Evolutionary conservation across 495 filamentous ascomycete genomes (phyloP).

Genomic region (Usnea hakonensis): DNA sequence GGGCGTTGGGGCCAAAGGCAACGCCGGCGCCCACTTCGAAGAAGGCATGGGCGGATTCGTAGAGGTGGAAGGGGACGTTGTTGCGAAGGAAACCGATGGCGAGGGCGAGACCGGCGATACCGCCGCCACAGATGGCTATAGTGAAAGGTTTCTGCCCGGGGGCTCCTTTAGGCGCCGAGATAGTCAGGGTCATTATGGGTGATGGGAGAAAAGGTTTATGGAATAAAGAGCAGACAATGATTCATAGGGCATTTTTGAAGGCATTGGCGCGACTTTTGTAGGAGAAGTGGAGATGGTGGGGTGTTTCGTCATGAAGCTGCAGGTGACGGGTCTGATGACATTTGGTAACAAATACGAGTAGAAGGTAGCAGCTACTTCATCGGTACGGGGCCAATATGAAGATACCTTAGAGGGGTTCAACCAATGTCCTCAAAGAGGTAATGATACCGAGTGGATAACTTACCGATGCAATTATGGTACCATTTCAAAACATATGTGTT

Average conservation of each 20-base stretch:
- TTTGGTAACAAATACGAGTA: too few species aligned
- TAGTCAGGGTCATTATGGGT: not conserved
- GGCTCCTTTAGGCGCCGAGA: not conserved
- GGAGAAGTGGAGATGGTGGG: too few species aligned
- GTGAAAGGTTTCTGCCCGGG: slow-evolving; percentile 27
- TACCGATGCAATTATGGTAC: too few species aligned
- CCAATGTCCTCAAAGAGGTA: too few species aligned
- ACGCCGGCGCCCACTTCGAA: slow-evolving; percentile 57
- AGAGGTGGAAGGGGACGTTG: slow-evolving; percentile 41
- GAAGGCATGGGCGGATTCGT: slow-evolving; percentile 44
- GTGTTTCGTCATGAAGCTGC: too few species aligned
- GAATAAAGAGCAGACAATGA: not conserved
- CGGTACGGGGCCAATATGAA: too few species aligned
- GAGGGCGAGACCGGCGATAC: slow-evolving; percentile 33
- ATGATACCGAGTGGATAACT: too few species aligned
- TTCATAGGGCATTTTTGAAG: not conserved
- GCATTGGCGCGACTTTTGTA: too few species aligned
- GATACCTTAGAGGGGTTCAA: too few species aligned
- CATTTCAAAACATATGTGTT: too few species aligned
- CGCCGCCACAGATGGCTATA: slow-evolving; percentile 35
- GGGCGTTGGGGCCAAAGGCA: slow-evolving; percentile 51
- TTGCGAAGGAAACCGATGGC: slow-evolving; percentile 31
- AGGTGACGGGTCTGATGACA: too few species aligned
- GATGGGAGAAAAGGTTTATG: not conserved
- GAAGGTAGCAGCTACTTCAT: too few species aligned